These are phyloP conservation scores for Aspergillus hancockii DNA, from an alignment of 495 filamentous ascomycete genomes.

Conservation along the genomic window DNA sequence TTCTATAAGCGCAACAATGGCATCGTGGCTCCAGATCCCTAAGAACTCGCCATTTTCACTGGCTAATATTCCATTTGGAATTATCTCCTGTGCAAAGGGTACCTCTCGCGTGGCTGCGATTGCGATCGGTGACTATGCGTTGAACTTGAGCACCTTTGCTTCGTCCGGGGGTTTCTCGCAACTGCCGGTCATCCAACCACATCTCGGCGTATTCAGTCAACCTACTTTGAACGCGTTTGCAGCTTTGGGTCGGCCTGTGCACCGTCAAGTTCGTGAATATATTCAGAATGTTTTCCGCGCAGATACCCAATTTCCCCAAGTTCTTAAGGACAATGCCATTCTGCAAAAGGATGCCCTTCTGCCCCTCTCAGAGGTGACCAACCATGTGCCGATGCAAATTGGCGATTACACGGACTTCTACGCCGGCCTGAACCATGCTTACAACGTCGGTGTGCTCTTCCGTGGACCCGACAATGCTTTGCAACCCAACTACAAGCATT, in stretches of 20 bases:
- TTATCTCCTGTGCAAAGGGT: slow-evolving; percentile 63
- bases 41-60: slow-evolving; percentile 75
- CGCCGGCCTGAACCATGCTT: slow-evolving; percentile 87
- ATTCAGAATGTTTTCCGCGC: slow-evolving; percentile 70
- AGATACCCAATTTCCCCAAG: slow-evolving; percentile 57
- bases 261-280: slow-evolving; percentile 69
- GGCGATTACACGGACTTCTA: slow-evolving; percentile 99
- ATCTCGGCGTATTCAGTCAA: slow-evolving; percentile 64
- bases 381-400: slow-evolving; percentile 82
- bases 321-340: slow-evolving; percentile 57
- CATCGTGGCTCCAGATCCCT: slow-evolving; percentile 68
- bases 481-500: slow-evolving; percentile 86
- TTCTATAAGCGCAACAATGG: slow-evolving; percentile 42
- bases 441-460: slow-evolving; percentile 77
- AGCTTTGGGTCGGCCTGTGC: slow-evolving; percentile 67
- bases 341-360: slow-evolving; percentile 57
- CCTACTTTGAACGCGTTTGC: slow-evolving; percentile 83
- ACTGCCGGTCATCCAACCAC: slow-evolving; percentile 57
- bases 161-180: slow-evolving; percentile 58
- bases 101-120: slow-evolving; percentile 65
- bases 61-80: slow-evolving; percentile 90
- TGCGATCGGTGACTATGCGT: slow-evolving; percentile 73
- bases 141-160: slow-evolving; percentile 73
- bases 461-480: slow-evolving; percentile 79
- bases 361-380: slow-evolving; percentile 59